phyloP scores from a whole-genome alignment of 1,284 basidiomycete species.

The Leccinum pseudoinsigne region DNA sequence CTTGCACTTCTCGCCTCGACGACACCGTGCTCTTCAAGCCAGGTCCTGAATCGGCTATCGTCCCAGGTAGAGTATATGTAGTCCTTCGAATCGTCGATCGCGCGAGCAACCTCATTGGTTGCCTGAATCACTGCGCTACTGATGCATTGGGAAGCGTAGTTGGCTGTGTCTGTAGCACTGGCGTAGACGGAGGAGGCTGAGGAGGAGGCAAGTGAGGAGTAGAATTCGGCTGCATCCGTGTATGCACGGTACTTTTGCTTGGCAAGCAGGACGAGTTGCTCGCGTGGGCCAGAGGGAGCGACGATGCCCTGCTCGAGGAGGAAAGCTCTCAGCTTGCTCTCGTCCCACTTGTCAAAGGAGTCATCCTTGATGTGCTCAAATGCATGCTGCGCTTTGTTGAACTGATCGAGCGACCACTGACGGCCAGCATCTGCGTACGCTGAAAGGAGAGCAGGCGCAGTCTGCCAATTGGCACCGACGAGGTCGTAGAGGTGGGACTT shows the following conservation, averaged over 20 bases:
- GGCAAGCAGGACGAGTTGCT: constrained; percentile 78
- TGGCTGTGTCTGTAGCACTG: constrained; percentile 20
- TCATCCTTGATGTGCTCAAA: constrained; percentile 58
- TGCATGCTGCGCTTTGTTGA: constrained; percentile 61
- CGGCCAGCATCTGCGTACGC: constrained; percentile 20
- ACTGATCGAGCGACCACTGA: constrained; percentile 62
- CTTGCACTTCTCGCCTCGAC: constrained; percentile 65
- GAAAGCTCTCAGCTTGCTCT: constrained; percentile 77
- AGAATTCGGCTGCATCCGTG: constrained; percentile 51
- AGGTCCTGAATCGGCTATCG: constrained; percentile 68
- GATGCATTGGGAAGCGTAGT: constrained; percentile 48
- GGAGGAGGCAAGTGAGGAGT: constrained; percentile 52
- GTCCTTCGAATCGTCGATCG: constrained; percentile 77
- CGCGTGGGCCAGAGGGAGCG: constrained; percentile 73
- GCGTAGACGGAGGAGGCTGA: constrained; percentile 56
- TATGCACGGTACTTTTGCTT: constrained; percentile 69
- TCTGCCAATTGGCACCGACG: constrained; percentile 65
- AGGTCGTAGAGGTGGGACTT: constrained; percentile 52
- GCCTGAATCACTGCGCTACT: constrained; percentile 47
- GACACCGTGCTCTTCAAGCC: constrained; percentile 74
- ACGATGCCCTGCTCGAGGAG: constrained; percentile 88
- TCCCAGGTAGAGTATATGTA: constrained; percentile 90
- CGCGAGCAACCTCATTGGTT: constrained; percentile 54
- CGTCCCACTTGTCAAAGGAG: constrained; percentile 78
- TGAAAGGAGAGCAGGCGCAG: constrained; percentile 38